Conservation (phyloP, 345 rosid genomes). For the Chamaenerion angustifolium region DNA sequence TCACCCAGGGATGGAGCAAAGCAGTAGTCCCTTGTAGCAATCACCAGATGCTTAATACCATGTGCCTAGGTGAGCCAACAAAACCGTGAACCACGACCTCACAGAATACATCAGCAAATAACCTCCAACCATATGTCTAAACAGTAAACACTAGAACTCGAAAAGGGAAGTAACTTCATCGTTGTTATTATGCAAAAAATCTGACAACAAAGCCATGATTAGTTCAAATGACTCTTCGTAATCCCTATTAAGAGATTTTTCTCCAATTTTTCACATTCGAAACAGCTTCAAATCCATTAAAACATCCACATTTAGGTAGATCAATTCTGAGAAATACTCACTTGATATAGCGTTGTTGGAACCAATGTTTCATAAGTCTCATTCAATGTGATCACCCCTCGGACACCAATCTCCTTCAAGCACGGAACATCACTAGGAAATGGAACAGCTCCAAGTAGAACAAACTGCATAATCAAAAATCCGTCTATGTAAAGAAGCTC, state of each 20-base stretch:
- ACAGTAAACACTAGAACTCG: too few species aligned
- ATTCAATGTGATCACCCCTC: slow-evolving; percentile 62
- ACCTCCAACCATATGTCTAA: too few species aligned
- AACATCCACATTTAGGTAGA: background rate
- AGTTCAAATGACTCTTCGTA: too few species aligned
- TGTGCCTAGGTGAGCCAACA: slow-evolving; percentile 32
- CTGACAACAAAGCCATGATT: too few species aligned
- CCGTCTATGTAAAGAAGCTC: too few species aligned
- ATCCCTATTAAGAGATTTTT: too few species aligned
- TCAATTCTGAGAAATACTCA: slow-evolving; percentile 11
- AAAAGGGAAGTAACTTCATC: too few species aligned
- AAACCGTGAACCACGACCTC: background rate
- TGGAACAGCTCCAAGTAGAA: slow-evolving; percentile 74
- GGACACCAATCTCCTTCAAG: slow-evolving; percentile 58
- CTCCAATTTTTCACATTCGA: too few species aligned
- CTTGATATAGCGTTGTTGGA: slow-evolving; percentile 60
- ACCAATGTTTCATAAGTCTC: slow-evolving; percentile 87
- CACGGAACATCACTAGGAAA: slow-evolving; percentile 61
- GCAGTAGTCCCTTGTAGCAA: slow-evolving; percentile 94
- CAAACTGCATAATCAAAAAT: slow-evolving; percentile 23
- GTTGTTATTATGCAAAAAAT: too few species aligned
- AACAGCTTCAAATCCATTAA: too few species aligned
- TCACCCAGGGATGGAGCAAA: slow-evolving; percentile 84
- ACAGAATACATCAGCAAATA: too few species aligned
- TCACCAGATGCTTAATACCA: slow-evolving; percentile 80